A percentile compares a stretch with the other conserved stretches of the same genome.
These are phyloP conservation scores for Chytriomyces sp. DNA, from an alignment of 192 early-diverging fungal genomes.

Conservation along the genomic window DNA sequence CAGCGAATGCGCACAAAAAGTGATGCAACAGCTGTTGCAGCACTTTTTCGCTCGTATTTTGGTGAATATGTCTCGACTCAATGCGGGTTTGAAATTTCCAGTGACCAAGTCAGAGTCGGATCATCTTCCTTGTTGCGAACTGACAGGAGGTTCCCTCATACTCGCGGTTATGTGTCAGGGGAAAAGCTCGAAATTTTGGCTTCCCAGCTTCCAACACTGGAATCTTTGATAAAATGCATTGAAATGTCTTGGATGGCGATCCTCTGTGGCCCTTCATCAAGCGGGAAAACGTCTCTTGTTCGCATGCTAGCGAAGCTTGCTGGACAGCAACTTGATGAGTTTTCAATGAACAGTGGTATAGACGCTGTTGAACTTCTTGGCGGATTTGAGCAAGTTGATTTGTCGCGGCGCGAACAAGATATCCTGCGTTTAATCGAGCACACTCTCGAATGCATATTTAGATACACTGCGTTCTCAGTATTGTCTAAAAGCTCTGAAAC, in stretches of 20 bases:
- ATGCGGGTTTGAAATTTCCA: constrained; percentile 9
- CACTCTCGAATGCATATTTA: constrained; percentile 45
- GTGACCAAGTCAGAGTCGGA: background rate
- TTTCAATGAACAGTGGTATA: constrained; percentile 91
- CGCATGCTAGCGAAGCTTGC: constrained; percentile 79
- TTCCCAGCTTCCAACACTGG: constrained; percentile 62
- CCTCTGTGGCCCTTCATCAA: constrained; percentile 76
- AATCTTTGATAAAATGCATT: constrained; percentile 84
- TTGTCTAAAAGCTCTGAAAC: background rate
- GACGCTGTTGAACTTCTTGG: constrained; percentile 95
- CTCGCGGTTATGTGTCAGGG: constrained; percentile 35
- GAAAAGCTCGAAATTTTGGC: constrained; percentile 65
- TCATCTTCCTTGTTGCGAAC: constrained; percentile 13
- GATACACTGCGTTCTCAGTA: background rate
- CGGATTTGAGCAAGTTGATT: constrained; percentile 96
- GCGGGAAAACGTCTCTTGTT: constrained; percentile 89
- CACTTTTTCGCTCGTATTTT: constrained; percentile 17
- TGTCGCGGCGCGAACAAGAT: constrained; percentile 66
- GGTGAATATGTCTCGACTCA: background rate
- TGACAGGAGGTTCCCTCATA: constrained; percentile 22
- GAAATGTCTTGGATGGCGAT: constrained; percentile 92
- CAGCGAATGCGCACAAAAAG: constrained; percentile 84
- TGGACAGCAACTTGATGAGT: constrained; percentile 86
- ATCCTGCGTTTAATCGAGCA: constrained; percentile 49
- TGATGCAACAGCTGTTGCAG: constrained; percentile 61